phyloP scores from a whole-genome alignment of 2,329 filamentous ascomycete species.

The Helicocarpus griseus region DNA sequence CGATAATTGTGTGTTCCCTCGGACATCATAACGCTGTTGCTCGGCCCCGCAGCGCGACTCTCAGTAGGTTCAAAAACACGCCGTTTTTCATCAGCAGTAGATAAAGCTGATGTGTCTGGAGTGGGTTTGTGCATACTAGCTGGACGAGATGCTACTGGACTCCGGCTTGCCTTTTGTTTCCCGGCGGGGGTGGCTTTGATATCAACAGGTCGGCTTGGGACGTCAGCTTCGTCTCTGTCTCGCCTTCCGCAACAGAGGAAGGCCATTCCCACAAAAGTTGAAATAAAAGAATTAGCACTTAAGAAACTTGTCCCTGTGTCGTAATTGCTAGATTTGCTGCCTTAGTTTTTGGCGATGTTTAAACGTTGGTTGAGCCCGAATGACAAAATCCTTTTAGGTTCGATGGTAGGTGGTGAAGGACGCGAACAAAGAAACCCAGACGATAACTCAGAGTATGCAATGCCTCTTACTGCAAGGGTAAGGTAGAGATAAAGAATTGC shows the following conservation, averaged over 20 bases:
- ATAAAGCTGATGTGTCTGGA: conserved; percentile 1
- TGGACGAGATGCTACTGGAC: not conserved
- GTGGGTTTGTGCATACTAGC: not conserved
- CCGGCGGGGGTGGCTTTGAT: not conserved
- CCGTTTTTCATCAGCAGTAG: conserved; percentile 9
- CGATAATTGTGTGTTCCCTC: conserved; percentile 8
- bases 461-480: too few relatives aligned
- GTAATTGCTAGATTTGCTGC: too few relatives aligned
- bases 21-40: not conserved
- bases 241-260: not conserved
- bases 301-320: too few relatives aligned
- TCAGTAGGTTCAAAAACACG: conserved; percentile 6
- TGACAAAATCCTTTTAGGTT: too few relatives aligned
- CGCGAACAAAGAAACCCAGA: too few relatives aligned
- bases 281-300: not conserved
- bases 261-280: not conserved
- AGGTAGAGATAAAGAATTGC: too few relatives aligned
- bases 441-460: too few relatives aligned
- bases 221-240: not conserved
- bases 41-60: not conserved
- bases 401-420: too few relatives aligned
- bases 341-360: too few relatives aligned
- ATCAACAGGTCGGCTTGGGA: conserved; percentile 6
- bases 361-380: too few relatives aligned
- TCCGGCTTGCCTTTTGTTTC: not conserved